Percentiles rank a stretch among this genome's conserved stretches.
phyloP scores from a whole-genome alignment of 2,329 filamentous ascomycete genomes.

The Colletotrichum sp. region DNA sequence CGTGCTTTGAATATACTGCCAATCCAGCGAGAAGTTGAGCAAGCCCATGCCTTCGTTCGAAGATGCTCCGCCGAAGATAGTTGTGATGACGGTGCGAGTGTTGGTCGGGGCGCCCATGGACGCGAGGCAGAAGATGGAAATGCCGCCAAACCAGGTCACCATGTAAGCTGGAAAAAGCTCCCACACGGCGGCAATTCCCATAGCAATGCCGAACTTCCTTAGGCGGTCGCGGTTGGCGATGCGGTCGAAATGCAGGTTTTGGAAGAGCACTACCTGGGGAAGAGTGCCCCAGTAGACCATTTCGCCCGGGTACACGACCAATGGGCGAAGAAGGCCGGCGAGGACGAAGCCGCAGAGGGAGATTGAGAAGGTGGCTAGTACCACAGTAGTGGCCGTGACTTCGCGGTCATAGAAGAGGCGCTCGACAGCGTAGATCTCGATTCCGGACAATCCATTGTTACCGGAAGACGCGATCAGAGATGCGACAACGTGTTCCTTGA shows the following conservation, averaged over 20 bases:
- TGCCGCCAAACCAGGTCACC: conserved; percentile 43
- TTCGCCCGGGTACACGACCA: conserved; percentile 36
- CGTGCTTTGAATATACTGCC: conserved; percentile 45
- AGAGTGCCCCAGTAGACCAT: conserved; percentile 38
- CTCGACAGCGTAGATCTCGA: conserved; percentile 27
- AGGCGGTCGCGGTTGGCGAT: conserved; percentile 29
- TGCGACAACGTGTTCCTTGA: conserved; percentile 26
- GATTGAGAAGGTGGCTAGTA: conserved; percentile 32
- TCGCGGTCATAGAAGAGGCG: conserved; percentile 22
- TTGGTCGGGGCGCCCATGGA: conserved; percentile 38
- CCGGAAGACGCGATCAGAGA: conserved; percentile 25
- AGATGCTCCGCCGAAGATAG: conserved; percentile 45
- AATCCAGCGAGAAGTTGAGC: conserved; percentile 46
- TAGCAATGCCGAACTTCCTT: conserved; percentile 31
- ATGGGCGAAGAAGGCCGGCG: conserved; percentile 29
- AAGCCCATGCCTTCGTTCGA: conserved; percentile 43
- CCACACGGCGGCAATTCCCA: conserved; percentile 44
- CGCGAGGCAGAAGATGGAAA: conserved; percentile 51
- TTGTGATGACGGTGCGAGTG: conserved; percentile 27
- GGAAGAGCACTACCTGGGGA: conserved; percentile 35
- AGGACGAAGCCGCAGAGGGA: conserved; percentile 34
- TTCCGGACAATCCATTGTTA: conserved; percentile 23
- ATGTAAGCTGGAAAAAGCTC: conserved; percentile 53
- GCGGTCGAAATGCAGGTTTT: conserved; percentile 36
- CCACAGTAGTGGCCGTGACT: conserved; percentile 28